A percentile compares a stretch with the other conserved stretches of the same genome.
phyloP scores from a whole-genome alignment of 371 early-diverging fungal species.

The Circinella umbellata region DNA sequence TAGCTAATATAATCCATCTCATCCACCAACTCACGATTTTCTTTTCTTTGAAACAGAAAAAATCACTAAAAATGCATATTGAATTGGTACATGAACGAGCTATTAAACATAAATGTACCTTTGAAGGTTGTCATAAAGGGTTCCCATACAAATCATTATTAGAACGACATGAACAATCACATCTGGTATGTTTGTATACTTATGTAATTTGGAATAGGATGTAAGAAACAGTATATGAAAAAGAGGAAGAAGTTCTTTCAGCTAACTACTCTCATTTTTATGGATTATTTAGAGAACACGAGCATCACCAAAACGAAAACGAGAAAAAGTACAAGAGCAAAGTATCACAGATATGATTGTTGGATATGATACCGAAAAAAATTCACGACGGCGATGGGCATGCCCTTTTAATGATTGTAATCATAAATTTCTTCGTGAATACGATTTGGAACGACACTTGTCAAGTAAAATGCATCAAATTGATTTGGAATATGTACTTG shows the following conservation, averaged over 20 bases:
- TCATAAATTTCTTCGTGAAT: slow-evolving; percentile 20
- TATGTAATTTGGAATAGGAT: too few species aligned
- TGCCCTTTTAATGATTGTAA: slow-evolving; percentile 27
- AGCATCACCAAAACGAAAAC: slow-evolving; percentile 8
- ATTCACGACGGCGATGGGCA: slow-evolving; percentile 4
- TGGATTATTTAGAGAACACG: neutral
- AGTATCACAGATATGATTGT: slow-evolving; percentile 13
- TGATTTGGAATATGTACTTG: slow-evolving; percentile 8
- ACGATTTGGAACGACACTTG: slow-evolving; percentile 28
- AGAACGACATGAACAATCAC: slow-evolving; percentile 47
- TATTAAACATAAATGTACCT: slow-evolving; percentile 42
- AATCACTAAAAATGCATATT: slow-evolving; percentile 37
- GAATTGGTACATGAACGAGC: slow-evolving; percentile 44
- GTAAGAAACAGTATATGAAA: neutral
- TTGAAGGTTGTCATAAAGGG: slow-evolving; percentile 49
- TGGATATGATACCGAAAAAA: slow-evolving; percentile 19
- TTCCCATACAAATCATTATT: slow-evolving; percentile 66
- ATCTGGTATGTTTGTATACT: slow-evolving; percentile 23
- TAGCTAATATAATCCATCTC: too few species aligned
- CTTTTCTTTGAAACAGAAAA: slow-evolving; percentile 18
- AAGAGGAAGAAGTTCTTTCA: neutral
- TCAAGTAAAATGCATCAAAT: slow-evolving; percentile 19
- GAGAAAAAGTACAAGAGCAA: slow-evolving; percentile 8
- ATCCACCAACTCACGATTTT: neutral
- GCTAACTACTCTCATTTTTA: too few species aligned